phyloP scores from a whole-genome alignment of 2,329 filamentous ascomycete species.

The Cercospora janseana region DNA sequence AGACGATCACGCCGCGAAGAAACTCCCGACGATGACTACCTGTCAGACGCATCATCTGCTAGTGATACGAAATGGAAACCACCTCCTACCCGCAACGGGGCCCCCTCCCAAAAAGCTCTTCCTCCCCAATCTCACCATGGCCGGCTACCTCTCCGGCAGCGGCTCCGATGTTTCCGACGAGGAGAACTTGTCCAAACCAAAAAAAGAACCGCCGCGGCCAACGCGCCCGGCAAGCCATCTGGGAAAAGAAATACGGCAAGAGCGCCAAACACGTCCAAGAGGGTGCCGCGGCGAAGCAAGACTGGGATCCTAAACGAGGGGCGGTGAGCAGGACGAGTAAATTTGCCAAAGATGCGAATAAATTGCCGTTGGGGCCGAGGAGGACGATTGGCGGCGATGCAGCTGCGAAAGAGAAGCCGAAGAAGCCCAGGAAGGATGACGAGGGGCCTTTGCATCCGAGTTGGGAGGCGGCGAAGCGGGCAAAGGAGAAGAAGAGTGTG shows the following conservation, averaged over 20 bases:
- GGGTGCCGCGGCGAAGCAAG: slow-evolving; percentile 48
- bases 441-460: slow-evolving; percentile 60
- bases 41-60: slow-evolving; percentile 27
- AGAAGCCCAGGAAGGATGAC: slow-evolving; percentile 44
- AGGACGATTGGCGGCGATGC: slow-evolving; percentile 10
- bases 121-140: slow-evolving; percentile 71
- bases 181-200: slow-evolving; percentile 48
- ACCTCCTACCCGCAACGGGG: slow-evolving; percentile 23
- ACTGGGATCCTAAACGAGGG: slow-evolving; percentile 60
- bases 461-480: slow-evolving; percentile 62
- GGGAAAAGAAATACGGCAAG: slow-evolving; percentile 75
- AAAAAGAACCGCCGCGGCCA: slow-evolving; percentile 76
- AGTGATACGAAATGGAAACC: slow-evolving; percentile 30
- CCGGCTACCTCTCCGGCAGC: slow-evolving; percentile 74
- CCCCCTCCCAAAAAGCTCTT: slow-evolving; percentile 56
- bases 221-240: slow-evolving; percentile 72
- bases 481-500: slow-evolving; percentile 53
- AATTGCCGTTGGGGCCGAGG: slow-evolving; percentile 18
- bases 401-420: slow-evolving; percentile 27
- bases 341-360: slow-evolving; percentile 25
- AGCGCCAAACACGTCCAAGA: slow-evolving; percentile 66
- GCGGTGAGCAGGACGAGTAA: slow-evolving; percentile 42
- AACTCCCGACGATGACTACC: slow-evolving; percentile 22
- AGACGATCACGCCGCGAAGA: slow-evolving; percentile 14
- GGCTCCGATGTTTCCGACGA: slow-evolving; percentile 67